Percentiles rank a stretch among this genome's conserved stretches.
Evolutionary conservation across 1,139 yeast genomes (phyloP).

Genomic region (Pichia inconspicua): DNA sequence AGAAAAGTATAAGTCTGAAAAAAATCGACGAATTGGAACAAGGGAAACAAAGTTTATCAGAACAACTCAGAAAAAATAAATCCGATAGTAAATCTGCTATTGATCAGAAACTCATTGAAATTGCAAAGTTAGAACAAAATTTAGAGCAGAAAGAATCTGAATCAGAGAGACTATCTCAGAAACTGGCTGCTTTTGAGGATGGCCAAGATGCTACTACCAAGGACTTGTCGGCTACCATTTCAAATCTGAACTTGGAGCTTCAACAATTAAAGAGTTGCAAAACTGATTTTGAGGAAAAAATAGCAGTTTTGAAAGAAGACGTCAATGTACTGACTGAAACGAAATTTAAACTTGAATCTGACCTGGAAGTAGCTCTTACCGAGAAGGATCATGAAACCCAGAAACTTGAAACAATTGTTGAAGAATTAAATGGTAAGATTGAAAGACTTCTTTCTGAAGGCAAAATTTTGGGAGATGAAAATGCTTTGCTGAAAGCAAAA

Average conservation of each 20-base stretch:
- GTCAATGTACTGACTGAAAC: background rate
- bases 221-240: background rate
- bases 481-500: background rate
- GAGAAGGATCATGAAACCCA: background rate
- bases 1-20: background rate
- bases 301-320: background rate
- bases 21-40: background rate
- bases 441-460: background rate
- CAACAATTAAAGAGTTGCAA: constrained; percentile 1
- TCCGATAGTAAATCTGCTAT: background rate
- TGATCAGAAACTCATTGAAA: background rate
- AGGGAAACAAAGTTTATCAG: background rate
- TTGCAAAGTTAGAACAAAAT: background rate
- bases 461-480: background rate
- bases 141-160: background rate
- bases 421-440: background rate
- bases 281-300: background rate
- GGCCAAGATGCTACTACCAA: background rate
- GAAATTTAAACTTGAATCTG: background rate
- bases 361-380: background rate
- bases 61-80: too few relatives aligned
- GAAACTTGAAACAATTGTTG: background rate
- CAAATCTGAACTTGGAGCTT: background rate
- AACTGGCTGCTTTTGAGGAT: background rate
- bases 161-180: background rate